Evolutionary conservation across 2,329 filamentous ascomycete species (phyloP).

Genomic region (Hypoxylon sp.): DNA sequence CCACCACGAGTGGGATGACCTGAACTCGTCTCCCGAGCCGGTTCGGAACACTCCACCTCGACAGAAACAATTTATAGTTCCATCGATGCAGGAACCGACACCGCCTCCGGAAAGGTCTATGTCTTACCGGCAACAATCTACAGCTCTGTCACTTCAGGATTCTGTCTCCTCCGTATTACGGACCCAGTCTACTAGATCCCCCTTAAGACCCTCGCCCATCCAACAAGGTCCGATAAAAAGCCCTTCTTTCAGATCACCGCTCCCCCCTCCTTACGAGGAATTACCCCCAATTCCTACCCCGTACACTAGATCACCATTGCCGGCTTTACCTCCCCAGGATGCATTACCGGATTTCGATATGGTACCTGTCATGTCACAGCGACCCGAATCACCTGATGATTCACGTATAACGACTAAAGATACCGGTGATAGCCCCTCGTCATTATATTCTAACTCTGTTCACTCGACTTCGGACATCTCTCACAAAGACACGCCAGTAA

Average conservation of each 20-base stretch:
- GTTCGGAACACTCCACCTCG: constrained; percentile 31
- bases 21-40: constrained; percentile 44
- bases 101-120: constrained; percentile 37
- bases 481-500: constrained; percentile 42
- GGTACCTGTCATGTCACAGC: constrained; percentile 29
- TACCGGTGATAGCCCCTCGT: constrained; percentile 38
- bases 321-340: constrained; percentile 29
- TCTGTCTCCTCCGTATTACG: constrained; percentile 41
- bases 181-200: constrained; percentile 42
- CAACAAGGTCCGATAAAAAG: constrained; percentile 30
- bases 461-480: constrained; percentile 43
- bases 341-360: constrained; percentile 37
- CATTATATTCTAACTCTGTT: constrained; percentile 39
- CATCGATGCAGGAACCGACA: constrained; percentile 34
- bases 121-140: constrained; percentile 31
- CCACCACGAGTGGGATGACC: constrained; percentile 47
- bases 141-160: constrained; percentile 37
- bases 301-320: constrained; percentile 32
- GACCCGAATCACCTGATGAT: constrained; percentile 40
- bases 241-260: constrained; percentile 33
- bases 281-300: constrained; percentile 15
- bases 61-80: constrained; percentile 25
- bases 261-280: constrained; percentile 25
- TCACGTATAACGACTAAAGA: constrained; percentile 36
- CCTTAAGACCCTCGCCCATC: constrained; percentile 35